Base-by-base conservation (phyloP, 805 yeast genomes). In the Yamadazyma nakazawae region DNA sequence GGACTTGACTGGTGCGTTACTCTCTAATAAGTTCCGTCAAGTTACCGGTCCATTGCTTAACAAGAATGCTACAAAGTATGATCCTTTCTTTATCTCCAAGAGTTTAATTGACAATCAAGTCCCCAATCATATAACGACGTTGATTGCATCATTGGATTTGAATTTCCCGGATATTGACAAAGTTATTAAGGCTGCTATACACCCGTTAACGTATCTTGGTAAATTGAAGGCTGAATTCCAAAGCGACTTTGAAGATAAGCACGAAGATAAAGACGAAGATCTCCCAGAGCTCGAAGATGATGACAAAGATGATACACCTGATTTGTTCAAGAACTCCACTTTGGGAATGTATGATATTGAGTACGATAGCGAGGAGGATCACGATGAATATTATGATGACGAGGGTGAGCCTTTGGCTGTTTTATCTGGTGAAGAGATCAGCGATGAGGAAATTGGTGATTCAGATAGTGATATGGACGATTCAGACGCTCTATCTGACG, bases 301-400 rank as follows among this genome's bases (percentile, higher is more conserved):
- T 32, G 68, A 72, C 25, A 60, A 75, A 26, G 95, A 85, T 44
- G 92, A 88, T 44, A 80, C 90, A 0, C 90, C 96, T 0, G 91
- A 91, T 61, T 70, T 91, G 58, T 82, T 92, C 64, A 73, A 85
- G 34, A 91, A 94, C 60, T 91, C 97, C 0, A 88, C 97, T 0
- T 72, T 92, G 35, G 97, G 97, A 1, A 91, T 92, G 95, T 92
- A 85, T 61, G 97, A 92, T 56, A 83, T 87, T 34, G 94, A 84
- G 43, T 76, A 79, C 31, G 85, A 81, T 52, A 79, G 79, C 37
- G 85, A 82, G 30, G 83, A 78, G 8, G 47, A 50, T 34, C 80
- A 72, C n/a, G 79, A 71, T 19, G 76, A 72, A 21, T 79, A 74
- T 21, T 64, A 58, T 39, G 64, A 61, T 35, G 68, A 63, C 14